Base-by-base conservation (phyloP, 768 basidiomycete species). In the Boletus patriciae region DNA sequence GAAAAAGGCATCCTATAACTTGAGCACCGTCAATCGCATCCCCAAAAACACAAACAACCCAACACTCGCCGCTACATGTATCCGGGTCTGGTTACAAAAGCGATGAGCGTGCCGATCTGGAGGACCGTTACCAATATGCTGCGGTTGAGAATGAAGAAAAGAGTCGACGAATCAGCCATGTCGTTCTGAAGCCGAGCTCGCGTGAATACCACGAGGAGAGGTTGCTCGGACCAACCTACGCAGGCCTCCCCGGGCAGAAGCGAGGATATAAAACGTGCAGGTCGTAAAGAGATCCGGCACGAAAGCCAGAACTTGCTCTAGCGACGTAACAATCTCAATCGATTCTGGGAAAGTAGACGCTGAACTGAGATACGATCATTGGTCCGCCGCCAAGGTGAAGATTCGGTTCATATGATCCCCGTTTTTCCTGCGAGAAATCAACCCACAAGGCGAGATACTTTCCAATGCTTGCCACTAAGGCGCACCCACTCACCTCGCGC, bases 51-150 rank as follows among this genome's bases (percentile, higher is more conserved):
- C 34, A 36, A 36, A 36, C 34, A 12, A 3, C 16, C 36, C 36
- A 16, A 33, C 33, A 12, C 33, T 33, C 12, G 33, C 33, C 12
- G 4, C 2, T 33, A 33, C 33, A 33, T 12, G 3, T 15, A 36
- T 43, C 16, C 11, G 21, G 45, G 47, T 8, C 3, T 38, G 36
- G 3, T 31, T 43, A 59, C 10, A 12, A 50, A 46, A 2, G 44
- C 34, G 23, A 38, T 1, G 13, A 54, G 48, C 21, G n/a, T 18
- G 27, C 19, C 40, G 6, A 58, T 25, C 25, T 60, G 57, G 31
- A 53, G 13, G 25, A 49, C 3, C 7, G 57, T 60, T 46, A 53
- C 52, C n/a, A 51, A 38, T 33, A 59, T 47, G 11, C 46, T 51
- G 12, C 51, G 44, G 33, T 51, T 55, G 29, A 55, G 40, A 23